Evolutionary conservation across 345 rosid genomes (phyloP).

Genomic region (Physaria fendleri): DNA sequence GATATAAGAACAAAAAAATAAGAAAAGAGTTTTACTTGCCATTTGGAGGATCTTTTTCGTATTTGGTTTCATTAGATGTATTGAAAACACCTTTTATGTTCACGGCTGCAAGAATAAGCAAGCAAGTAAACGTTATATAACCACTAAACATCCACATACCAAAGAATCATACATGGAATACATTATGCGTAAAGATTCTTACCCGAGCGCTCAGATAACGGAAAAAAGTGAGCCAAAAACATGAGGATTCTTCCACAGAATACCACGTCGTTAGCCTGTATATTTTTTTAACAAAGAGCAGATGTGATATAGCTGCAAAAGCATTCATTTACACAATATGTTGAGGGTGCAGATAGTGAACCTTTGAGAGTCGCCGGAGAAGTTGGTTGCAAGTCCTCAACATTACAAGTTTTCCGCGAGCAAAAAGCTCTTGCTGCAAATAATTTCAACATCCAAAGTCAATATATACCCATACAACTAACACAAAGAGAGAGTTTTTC

Average conservation of each 20-base stretch:
- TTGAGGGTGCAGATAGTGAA: slow-evolving; percentile 16
- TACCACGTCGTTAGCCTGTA: slow-evolving; percentile 93
- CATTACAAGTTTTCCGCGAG: slow-evolving; percentile 99
- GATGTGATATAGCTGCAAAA: slow-evolving; percentile 6
- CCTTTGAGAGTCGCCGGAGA: slow-evolving; percentile 97
- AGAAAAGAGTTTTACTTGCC: slow-evolving; percentile 37
- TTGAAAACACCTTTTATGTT: slow-evolving; percentile 96
- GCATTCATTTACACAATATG: neutral
- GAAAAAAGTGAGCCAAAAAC: slow-evolving; percentile 96
- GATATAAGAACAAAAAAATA: neutral
- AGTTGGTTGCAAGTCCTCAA: slow-evolving; percentile 99
- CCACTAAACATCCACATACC: slow-evolving; percentile 3
- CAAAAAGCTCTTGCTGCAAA: slow-evolving; percentile 93
- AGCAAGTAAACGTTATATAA: slow-evolving; percentile 8
- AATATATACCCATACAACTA: slow-evolving; percentile 2
- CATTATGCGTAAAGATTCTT: slow-evolving; percentile 12
- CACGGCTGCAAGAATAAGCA: slow-evolving; percentile 63
- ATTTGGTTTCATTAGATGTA: slow-evolving; percentile 92
- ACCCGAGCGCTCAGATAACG: slow-evolving; percentile 96
- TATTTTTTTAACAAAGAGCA: neutral
- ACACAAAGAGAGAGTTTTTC: neutral
- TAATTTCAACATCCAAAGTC: slow-evolving; percentile 11
- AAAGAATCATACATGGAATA: neutral
- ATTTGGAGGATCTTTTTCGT: slow-evolving; percentile 82
- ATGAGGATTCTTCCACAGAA: slow-evolving; percentile 95